Conservation (phyloP, 2,329 filamentous ascomycete genomes). For the Fusarium brachygibbosum region DNA sequence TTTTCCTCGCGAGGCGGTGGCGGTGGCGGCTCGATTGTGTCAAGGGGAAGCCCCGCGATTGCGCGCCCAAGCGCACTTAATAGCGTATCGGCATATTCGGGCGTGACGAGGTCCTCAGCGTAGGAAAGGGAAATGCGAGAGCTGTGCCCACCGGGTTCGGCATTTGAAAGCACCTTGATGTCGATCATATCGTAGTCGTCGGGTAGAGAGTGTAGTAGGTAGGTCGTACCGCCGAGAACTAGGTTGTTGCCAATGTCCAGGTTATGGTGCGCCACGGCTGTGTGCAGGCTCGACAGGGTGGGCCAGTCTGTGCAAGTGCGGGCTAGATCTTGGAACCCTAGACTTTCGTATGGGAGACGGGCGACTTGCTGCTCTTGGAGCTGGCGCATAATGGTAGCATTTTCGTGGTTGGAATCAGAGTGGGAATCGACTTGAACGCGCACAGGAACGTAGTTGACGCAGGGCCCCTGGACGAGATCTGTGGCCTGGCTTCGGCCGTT, state of each 20-base stretch:
- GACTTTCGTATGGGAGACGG: conserved; percentile 16
- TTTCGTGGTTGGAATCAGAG: too few relatives aligned
- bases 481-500: conserved; percentile 16
- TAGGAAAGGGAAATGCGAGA: conserved; percentile 20
- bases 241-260: conserved; percentile 13
- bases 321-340: conserved; percentile 18
- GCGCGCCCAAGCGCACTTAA: conserved; percentile 15
- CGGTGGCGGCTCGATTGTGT: conserved; percentile 11
- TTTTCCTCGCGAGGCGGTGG: conserved; percentile 1
- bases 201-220: conserved; percentile 11
- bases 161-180: conserved; percentile 16
- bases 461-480: conserved; percentile 15
- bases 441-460: conserved; percentile 15
- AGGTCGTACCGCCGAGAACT: conserved; percentile 12
- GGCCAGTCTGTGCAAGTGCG: conserved; percentile 17
- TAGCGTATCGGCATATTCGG: conserved; percentile 18
- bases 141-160: conserved; percentile 15
- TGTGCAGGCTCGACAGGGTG: conserved; percentile 10
- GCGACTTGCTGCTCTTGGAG: conserved; percentile 15
- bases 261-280: conserved; percentile 16
- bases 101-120: conserved; percentile 9
- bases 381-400: conserved; percentile 12
- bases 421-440: conserved; percentile 14
- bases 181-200: conserved; percentile 14
- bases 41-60: conserved; percentile 15